A percentile compares a stretch with the other conserved stretches of the same genome.
Evolutionary conservation across 2,329 filamentous ascomycete genomes (phyloP).

Genomic region (Clonostachys rosea): DNA sequence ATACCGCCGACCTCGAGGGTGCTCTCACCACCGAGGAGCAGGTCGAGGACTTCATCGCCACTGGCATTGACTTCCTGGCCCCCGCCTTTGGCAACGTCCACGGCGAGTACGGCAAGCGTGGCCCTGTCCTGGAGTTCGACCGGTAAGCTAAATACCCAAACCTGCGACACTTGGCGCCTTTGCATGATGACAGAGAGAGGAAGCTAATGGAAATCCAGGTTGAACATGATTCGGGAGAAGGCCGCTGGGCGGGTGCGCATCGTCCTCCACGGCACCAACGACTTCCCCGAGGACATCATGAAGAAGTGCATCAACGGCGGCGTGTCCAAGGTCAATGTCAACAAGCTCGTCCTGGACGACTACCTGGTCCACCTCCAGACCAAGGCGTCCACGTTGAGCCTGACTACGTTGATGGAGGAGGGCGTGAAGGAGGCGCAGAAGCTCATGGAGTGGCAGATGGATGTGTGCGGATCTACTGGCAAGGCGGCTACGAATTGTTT

Average conservation of each 20-base stretch:
- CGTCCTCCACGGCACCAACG: slow-evolving; percentile 54
- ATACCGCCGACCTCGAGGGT: slow-evolving; percentile 41
- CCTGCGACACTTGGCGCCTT: neutral
- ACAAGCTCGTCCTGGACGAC: slow-evolving; percentile 43
- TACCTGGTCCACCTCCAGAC: slow-evolving; percentile 31
- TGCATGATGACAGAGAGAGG: neutral
- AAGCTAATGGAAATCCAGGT: slow-evolving; percentile 13
- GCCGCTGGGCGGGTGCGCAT: slow-evolving; percentile 30
- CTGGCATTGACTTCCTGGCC: slow-evolving; percentile 71
- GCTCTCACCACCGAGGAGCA: slow-evolving; percentile 63
- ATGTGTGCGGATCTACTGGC: slow-evolving; percentile 37
- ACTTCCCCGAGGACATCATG: slow-evolving; percentile 45
- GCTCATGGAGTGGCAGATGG: slow-evolving; percentile 41
- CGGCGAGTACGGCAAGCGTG: slow-evolving; percentile 64
- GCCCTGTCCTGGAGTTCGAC: slow-evolving; percentile 55
- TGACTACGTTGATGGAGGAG: slow-evolving; percentile 36
- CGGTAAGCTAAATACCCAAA: slow-evolving; percentile 7
- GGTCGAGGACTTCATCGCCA: slow-evolving; percentile 64
- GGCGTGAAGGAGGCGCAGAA: slow-evolving; percentile 34
- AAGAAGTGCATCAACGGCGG: slow-evolving; percentile 43
- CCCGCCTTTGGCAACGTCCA: slow-evolving; percentile 76
- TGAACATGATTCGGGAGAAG: slow-evolving; percentile 24
- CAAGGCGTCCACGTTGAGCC: slow-evolving; percentile 23
- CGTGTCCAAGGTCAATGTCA: slow-evolving; percentile 54
- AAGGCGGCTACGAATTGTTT: slow-evolving; percentile 17